These are phyloP conservation scores for Xylariaceae sp. DNA, from an alignment of 2,329 filamentous ascomycete species.

Conservation along the genomic window DNA sequence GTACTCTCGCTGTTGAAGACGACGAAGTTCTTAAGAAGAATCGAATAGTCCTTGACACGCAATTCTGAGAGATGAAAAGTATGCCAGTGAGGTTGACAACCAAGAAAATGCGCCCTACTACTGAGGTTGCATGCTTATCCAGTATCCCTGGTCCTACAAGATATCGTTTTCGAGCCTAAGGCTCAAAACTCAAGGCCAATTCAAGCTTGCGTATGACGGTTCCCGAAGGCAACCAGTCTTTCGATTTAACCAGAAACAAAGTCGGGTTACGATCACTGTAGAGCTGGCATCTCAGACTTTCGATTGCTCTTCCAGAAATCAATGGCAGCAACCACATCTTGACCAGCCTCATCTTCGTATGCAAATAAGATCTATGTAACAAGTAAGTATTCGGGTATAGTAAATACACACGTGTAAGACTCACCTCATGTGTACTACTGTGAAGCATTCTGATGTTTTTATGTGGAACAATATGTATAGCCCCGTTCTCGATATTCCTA, in stretches of 20 bases:
- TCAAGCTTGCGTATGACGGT: conserved; percentile 16
- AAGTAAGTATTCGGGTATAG: conserved; percentile 26
- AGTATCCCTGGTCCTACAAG: conserved; percentile 41
- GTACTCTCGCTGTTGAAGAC: conserved; percentile 27
- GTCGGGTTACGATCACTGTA: conserved; percentile 28
- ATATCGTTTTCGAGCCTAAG: conserved; percentile 24
- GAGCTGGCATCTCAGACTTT: conserved; percentile 49
- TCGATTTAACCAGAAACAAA: conserved; percentile 16
- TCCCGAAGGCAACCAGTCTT: conserved; percentile 5
- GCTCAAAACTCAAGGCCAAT: conserved; percentile 22
- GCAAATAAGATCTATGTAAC: conserved; percentile 91
- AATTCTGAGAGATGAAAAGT: conserved; percentile 27
- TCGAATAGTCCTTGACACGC: conserved; percentile 21
- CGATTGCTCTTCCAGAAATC: conserved; percentile 88
- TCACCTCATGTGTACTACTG: conserved; percentile 93
- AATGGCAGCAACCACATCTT: conserved; percentile 91
- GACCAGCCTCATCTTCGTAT: conserved; percentile 92
- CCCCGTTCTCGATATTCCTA: conserved; percentile 90
- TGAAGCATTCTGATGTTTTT: conserved; percentile 98
- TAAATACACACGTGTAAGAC: conserved; percentile 35
- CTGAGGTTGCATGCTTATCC: conserved; percentile 38
- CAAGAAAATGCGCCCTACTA: conserved; percentile 25
- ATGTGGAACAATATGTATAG: conserved; percentile 93
- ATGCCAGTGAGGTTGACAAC: conserved; percentile 30
- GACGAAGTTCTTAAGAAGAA: conserved; percentile 18